These are phyloP conservation scores for Backusella macrospora DNA, from an alignment of 192 early-diverging fungal species.

Conservation along the genomic window DNA sequence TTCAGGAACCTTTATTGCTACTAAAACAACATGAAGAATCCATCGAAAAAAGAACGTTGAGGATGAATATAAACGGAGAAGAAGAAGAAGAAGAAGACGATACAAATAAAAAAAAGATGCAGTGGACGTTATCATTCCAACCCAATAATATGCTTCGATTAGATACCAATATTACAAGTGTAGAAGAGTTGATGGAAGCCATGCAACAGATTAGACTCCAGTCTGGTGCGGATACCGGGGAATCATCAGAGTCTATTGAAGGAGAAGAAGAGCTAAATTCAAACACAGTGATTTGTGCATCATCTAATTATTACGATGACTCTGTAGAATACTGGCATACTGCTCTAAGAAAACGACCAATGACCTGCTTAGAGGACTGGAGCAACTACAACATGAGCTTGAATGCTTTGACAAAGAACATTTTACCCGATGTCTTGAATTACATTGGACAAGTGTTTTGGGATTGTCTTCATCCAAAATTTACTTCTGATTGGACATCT, in stretches of 20 bases:
- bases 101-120: slow-evolving; percentile 21
- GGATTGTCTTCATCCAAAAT: slow-evolving; percentile 44
- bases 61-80: not conserved
- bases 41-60: not conserved
- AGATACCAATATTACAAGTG: slow-evolving; percentile 43
- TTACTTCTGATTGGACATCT: slow-evolving; percentile 27
- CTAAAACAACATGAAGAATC: slow-evolving; percentile 10
- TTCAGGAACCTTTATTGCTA: not conserved
- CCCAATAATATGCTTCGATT: slow-evolving; percentile 36
- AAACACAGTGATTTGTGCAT: slow-evolving; percentile 18
- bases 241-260: not conserved
- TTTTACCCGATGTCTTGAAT: slow-evolving; percentile 33
- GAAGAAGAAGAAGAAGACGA: not conserved
- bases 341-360: slow-evolving; percentile 18
- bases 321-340: slow-evolving; percentile 31
- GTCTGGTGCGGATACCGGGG: not conserved
- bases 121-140: slow-evolving; percentile 42
- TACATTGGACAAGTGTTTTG: slow-evolving; percentile 39
- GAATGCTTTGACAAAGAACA: slow-evolving; percentile 24
- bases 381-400: slow-evolving; percentile 20
- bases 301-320: not conserved
- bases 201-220: slow-evolving; percentile 31
- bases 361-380: slow-evolving; percentile 17
- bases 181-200: slow-evolving; percentile 44
- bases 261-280: slow-evolving; percentile 17